phyloP scores from a whole-genome alignment of 257 asterid species.

The Nicotiana noctiflora region DNA sequence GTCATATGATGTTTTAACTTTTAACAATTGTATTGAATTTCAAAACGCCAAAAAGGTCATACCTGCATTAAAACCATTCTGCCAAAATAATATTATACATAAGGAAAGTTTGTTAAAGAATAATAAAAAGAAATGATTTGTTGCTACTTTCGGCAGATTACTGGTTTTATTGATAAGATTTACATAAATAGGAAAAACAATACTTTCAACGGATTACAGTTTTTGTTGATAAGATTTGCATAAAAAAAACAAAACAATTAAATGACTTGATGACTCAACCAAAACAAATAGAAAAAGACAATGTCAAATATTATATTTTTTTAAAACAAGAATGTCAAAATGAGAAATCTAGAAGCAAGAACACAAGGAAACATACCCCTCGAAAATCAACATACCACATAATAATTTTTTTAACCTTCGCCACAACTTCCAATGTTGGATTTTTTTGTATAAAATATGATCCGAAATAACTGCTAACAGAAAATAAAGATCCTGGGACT shows the following conservation, averaged over 20 bases:
- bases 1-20: background rate
- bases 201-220: background rate
- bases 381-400: background rate
- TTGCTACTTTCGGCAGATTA: background rate
- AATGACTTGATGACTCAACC: background rate
- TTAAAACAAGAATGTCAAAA: background rate
- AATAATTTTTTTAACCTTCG: background rate
- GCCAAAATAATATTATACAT: background rate
- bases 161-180: background rate
- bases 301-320: background rate
- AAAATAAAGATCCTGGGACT: background rate
- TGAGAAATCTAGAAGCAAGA: background rate
- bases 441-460: background rate
- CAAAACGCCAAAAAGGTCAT: background rate
- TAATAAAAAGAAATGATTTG: background rate
- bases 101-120: background rate
- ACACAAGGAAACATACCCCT: background rate
- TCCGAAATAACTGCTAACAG: background rate
- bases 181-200: background rate
- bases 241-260: background rate
- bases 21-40: background rate
- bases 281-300: background rate
- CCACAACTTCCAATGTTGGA: background rate
- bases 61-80: background rate
- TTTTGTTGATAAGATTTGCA: background rate